phyloP scores from a whole-genome alignment of 306 rosid species.

The Acmispon strigosus region DNA sequence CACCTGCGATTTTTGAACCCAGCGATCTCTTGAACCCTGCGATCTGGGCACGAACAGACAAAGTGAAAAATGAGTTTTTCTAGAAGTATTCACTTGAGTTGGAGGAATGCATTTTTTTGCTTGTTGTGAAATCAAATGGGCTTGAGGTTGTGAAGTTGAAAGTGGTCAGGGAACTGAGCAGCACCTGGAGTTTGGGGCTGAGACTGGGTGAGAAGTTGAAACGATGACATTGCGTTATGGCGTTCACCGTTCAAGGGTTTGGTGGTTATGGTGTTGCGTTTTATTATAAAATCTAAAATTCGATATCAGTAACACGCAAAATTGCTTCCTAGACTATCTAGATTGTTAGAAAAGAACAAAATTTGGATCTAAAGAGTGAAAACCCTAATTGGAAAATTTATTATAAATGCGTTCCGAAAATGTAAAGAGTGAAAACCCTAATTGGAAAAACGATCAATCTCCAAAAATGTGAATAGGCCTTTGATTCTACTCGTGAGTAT shows the following conservation, averaged over 20 bases:
- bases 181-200: constrained; percentile 70
- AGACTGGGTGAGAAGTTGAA: constrained; percentile 64
- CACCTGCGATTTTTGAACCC: too few species aligned
- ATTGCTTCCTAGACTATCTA: not conserved
- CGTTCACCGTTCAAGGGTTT: constrained; percentile 46
- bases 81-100: too few species aligned
- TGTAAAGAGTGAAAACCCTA: too few species aligned
- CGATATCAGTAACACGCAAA: not conserved
- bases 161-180: constrained; percentile 83
- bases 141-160: constrained; percentile 87
- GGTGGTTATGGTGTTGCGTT: too few species aligned
- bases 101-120: too few species aligned
- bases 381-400: not conserved
- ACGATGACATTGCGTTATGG: constrained; percentile 14
- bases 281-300: too few species aligned
- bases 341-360: not conserved
- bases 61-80: too few species aligned
- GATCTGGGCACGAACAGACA: too few species aligned
- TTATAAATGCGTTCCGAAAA: too few species aligned
- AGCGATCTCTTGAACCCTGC: too few species aligned
- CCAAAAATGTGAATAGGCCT: too few species aligned
- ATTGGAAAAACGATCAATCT: not conserved
- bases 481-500: not conserved
- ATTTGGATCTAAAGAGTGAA: not conserved
- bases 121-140: constrained; percentile 48